phyloP scores from a whole-genome alignment of 306 rosid genomes.

The Myrica gale region DNA sequence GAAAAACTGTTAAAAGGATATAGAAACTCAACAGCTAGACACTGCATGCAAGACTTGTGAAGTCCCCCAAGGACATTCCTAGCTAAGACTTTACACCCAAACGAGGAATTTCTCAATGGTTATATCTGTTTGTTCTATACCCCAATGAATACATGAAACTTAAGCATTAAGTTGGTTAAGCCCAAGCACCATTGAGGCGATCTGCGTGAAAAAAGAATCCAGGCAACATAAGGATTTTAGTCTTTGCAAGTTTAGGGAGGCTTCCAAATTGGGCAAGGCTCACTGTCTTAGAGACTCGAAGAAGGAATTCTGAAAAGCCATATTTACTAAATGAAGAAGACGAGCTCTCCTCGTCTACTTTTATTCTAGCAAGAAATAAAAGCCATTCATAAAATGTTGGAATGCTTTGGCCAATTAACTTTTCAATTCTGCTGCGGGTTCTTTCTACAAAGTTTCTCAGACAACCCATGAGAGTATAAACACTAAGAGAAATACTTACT shows the following conservation, averaged over 20 bases:
- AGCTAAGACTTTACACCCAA: background rate
- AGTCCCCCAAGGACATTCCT: conserved; percentile 7
- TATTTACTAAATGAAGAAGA: too few relatives aligned
- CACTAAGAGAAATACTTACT: conserved; percentile 40
- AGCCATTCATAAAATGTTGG: background rate
- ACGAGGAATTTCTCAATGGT: background rate
- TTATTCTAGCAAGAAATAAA: background rate
- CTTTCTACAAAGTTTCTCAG: background rate
- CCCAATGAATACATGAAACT: background rate
- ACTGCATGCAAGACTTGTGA: too few relatives aligned
- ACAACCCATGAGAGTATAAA: conserved; percentile 1
- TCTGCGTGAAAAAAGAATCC: background rate
- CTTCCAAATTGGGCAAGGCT: background rate
- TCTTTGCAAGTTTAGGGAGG: background rate
- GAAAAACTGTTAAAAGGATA: too few relatives aligned
- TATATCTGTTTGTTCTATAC: too few relatives aligned
- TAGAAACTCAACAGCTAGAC: too few relatives aligned
- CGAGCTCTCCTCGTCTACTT: background rate
- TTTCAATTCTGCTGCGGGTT: background rate
- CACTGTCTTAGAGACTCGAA: background rate
- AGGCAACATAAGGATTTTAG: background rate
- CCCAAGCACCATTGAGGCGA: background rate
- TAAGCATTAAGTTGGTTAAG: background rate
- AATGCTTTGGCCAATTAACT: background rate
- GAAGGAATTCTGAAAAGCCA: background rate